Conservation (phyloP, 1,284 basidiomycete genomes). For the Thelephora terrestris region DNA sequence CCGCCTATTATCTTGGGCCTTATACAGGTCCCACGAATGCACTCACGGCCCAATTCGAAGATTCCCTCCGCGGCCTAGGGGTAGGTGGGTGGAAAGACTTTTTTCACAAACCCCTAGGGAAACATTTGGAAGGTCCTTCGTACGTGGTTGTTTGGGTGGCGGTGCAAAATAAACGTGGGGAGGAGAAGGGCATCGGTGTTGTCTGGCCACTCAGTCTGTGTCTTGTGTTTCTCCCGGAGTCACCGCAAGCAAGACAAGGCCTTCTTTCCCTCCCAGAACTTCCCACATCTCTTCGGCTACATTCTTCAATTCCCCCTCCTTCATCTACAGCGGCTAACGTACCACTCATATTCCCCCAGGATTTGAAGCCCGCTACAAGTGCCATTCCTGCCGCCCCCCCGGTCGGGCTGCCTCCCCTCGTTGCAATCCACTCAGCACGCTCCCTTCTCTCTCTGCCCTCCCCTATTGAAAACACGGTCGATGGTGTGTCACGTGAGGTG, state of each 20-base stretch:
- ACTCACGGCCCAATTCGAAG: slow-evolving; percentile 51
- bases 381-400: background rate
- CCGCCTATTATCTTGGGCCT: slow-evolving; percentile 57
- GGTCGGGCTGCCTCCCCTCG: too few species aligned
- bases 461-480: slow-evolving; percentile 25
- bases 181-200: slow-evolving; percentile 64
- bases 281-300: slow-evolving; percentile 54
- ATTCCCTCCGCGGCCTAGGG: slow-evolving; percentile 50
- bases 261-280: slow-evolving; percentile 52
- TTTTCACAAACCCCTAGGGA: background rate
- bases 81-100: slow-evolving; percentile 33
- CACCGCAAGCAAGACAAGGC: slow-evolving; percentile 30
- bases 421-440: slow-evolving; percentile 23
- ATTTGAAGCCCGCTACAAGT: slow-evolving; percentile 5
- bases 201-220: slow-evolving; percentile 61
- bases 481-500: slow-evolving; percentile 43
- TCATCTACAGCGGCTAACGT: slow-evolving; percentile 16
- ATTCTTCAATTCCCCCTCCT: slow-evolving; percentile 30
- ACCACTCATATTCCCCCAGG: slow-evolving; percentile 6
- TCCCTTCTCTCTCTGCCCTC: slow-evolving; percentile 25
- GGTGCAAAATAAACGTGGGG: slow-evolving; percentile 65
- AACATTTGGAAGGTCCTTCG: slow-evolving; percentile 13
- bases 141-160: slow-evolving; percentile 64
- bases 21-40: slow-evolving; percentile 55
- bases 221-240: slow-evolving; percentile 34